Base-by-base conservation (phyloP, 1,284 basidiomycete species). In the Malassezia japonica region DNA sequence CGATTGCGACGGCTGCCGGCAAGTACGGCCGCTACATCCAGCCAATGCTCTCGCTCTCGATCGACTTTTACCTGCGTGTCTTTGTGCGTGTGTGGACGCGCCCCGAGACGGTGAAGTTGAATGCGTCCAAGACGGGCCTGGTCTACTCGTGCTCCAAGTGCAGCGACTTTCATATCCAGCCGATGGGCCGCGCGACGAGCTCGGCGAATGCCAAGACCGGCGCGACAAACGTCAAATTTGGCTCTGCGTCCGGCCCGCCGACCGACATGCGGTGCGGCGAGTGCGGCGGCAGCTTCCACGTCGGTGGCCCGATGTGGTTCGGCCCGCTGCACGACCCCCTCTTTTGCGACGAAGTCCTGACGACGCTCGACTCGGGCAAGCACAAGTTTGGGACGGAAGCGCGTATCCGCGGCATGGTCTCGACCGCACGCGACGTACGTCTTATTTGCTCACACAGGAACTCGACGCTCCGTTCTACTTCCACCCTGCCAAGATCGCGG, bases 261-360 rank as follows among this genome's bases (percentile, higher is more conserved):
- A 79, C 83, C 0, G 68, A 73, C 10, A 79, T 81, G 28, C 76
- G 76, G 50, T 96, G 92, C 67, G 80, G 80, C 1, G 85, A 95
- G 70, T 98, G 92, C 69, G 82, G 83, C 15, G 56, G 61, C 35
- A 34, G 31, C 4, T 51, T 56, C 48, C 35, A 56, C 31, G 38
- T 90, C 24, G 88, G 86, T 18, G 92, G 92, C 0, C 92, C 92
- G 0, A 91, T 98, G 86, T 98, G 92, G 92, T 82, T 86, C 13
- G 91, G 85, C 1, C 80, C 84, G 0, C 76, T 99, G 20, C 92
- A 98, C 66, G 81, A 91, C 67, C 67, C 76, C 1, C 77, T 76
- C 0, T 99, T 96, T 64, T 80, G 88, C 24, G 71, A 76, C 9
- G 80, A 81, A 56, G 81, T 92, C 7, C 76, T 96, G n/a, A 76